Base-by-base conservation (phyloP, 2,329 filamentous ascomycete species). In the Hypomyces rosellus region DNA sequence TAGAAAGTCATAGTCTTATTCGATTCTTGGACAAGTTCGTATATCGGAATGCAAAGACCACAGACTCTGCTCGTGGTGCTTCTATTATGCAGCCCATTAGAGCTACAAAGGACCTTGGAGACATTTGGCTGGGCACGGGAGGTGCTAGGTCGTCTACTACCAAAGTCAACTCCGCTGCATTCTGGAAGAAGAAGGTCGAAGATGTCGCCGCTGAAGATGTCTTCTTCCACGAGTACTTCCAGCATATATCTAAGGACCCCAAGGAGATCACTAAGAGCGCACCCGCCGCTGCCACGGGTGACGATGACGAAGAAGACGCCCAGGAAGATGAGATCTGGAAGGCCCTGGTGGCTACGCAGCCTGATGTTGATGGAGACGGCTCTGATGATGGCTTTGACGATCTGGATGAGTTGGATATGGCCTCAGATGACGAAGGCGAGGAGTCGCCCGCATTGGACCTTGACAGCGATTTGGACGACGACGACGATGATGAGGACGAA, bases 201-300 rank as follows among this genome's bases (percentile, higher is more conserved):
- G 85, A 97, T 48, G 86, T 99, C 41, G 84, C 87, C 3, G 89
- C 84, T 1, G 91, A 99, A 57, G 93, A 99, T 65, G 88, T 90
- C 37, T 99, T 99, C 81, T 99, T 99, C 81, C 93, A 99, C 69
- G 85, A 89, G 58, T 99, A 99, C 80, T 99, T 99, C 71, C 85
- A 82, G 53, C 81, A 85, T 54, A 71, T 88, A 49, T 82, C 83
- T 55, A 89, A 84, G 68, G 72, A 76, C 46, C 65, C 66, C 50
- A 80, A 85, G 64, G 71, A 64, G 46, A 38, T 74, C 60, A 76
- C 77, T 59, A 80, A 79, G 69, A 77, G 41, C 18, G 30, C 45
- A 5, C 34, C 80, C 65, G 70, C 73, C 46, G 74, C 76, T 65
- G 70, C 73, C 46, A 74, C 76, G 57, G 79, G 76, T 61, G 73